Evolutionary conservation across 352 stramenopile genomes (phyloP), one percentile per base, ranked within the genome.

Genomic region (Phytopythium sindhum): DNA sequence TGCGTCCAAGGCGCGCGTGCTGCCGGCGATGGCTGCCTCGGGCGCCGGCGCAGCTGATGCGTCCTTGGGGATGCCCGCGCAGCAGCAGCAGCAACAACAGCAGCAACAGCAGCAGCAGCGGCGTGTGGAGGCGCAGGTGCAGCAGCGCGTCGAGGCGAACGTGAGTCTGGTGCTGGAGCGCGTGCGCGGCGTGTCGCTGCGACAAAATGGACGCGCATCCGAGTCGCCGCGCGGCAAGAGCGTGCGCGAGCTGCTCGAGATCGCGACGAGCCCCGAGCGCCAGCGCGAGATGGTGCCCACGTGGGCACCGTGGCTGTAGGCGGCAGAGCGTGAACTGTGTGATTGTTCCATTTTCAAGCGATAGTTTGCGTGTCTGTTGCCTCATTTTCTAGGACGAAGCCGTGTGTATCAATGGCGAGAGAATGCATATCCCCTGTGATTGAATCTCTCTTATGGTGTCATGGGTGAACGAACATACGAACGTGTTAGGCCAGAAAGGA

Each of bases 241-340:
- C 53, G 86, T 95, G 57, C 74, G 80, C 47, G 85, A 95, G 61
- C 72, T 96, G 63, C 63, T 96, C 4, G 84, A 92, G 60, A 89
- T 94, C 66, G 85, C 88, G 10, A 94, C 84, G 28, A 95, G 77
- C 47, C 73, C 81, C 10, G 87, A 96, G 59, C 78, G 78, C 7
- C 86, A 95, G 65, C 81, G 74, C 19, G 84, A 95, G 63, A 95
- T 96, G 80, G 91, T 92, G 57, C 86, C 88, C 28, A 95, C 88
- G 37, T 96, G 88, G 88, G 91, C 74, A 28, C 88, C 88, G 1
- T 96, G 88, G 88, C 67, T 96, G 21, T 96, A 91, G 67, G 47
- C 31, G 24, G 14, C 33, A 15, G 31, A 19, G 37, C 26, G 50
- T 23, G 19, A 19, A 23, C 24, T 53, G n/a, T 7, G n/a, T 53